Base-by-base conservation (phyloP, 2,329 filamentous ascomycete genomes). In the Cordyceps farinosa region DNA sequence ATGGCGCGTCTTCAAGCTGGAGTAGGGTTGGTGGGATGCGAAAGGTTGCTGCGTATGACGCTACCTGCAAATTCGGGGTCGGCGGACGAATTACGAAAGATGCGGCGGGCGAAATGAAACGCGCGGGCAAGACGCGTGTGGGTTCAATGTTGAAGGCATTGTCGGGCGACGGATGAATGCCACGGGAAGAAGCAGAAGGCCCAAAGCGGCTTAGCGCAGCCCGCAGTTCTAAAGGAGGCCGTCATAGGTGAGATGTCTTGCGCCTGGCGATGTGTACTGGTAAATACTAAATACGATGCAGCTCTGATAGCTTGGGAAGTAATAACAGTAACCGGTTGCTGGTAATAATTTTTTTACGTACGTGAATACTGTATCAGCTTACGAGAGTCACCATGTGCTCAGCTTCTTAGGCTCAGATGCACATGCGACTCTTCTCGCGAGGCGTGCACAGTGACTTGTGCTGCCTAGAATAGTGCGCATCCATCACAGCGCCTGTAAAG, bases 121-220 rank as follows among this genome's bases (percentile, higher is more conserved):
- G 34, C 60, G 52, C 52, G 44, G 51, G 42, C 42, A 42, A 56
- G 44, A 62, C 58, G 52, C 52, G 60, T 56, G 52, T 55, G 34
- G 29, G n/a, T 54, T 61, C 22, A 40, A 51, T 59, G 45, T 30
- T 50, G 58, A 62, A 56, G 60, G 42, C 52, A 56, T 62, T 52
- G 52, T 10, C 32, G 44, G 27, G 44, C 13, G 27, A n/a, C 32
- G 27, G 9, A 15, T 36, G 22, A 17, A 5, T 6, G 47, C 22
- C 57, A 52, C 13, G 30, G 13, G 15, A 17, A 29, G 7, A 22
- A 47, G 22, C 22, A 22, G 22, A 4, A 27, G 29, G n/a, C 48
- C 38, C 48, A 52, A 53, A 61, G 29, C 7, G 58, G 58, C 50
- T 61, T 61, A 61, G 58, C 48, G 58, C 40, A 17, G 22, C 5